Evolutionary conservation across 2,329 filamentous ascomycete species (phyloP).

Genomic region (Colletotrichum lindemuthianum): DNA sequence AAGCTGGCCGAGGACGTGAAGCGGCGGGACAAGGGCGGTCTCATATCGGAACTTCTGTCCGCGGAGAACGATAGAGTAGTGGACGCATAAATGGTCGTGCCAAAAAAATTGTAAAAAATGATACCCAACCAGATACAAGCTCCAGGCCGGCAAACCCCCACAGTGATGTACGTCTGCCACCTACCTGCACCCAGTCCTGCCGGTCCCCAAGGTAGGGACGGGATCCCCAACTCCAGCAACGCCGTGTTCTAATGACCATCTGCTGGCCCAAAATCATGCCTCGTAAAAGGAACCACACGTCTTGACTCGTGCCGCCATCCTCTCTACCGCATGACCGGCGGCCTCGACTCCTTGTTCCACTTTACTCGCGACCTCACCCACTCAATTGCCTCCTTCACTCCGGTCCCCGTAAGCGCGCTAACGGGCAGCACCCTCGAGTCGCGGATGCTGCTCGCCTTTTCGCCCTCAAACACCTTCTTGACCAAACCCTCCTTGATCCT

Average conservation of each 20-base stretch:
- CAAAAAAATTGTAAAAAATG: slow-evolving; percentile 33
- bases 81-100: slow-evolving; percentile 50
- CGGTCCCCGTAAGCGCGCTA: slow-evolving; percentile 87
- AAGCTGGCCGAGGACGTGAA: slow-evolving; percentile 82
- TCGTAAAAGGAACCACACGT: slow-evolving; percentile 5
- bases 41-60: slow-evolving; percentile 78
- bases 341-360: slow-evolving; percentile 95
- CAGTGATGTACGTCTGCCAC: slow-evolving; percentile 4
- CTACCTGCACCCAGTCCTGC: neutral
- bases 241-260: slow-evolving; percentile 28
- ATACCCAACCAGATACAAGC: slow-evolving; percentile 33
- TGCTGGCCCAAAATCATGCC: slow-evolving; percentile 20
- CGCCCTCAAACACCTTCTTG: slow-evolving; percentile 93
- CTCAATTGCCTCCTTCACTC: slow-evolving; percentile 94
- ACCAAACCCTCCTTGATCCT: slow-evolving; percentile 97
- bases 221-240: slow-evolving; percentile 27
- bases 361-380: slow-evolving; percentile 92
- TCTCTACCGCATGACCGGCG: slow-evolving; percentile 87
- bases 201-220: neutral
- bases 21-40: slow-evolving; percentile 79
- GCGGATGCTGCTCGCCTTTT: slow-evolving; percentile 84
- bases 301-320: neutral
- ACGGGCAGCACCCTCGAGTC: slow-evolving; percentile 93
- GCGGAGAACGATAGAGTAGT: slow-evolving; percentile 80
- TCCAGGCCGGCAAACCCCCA: neutral